Evolutionary conservation across 176 grass and related monocot species (phyloP).

Genomic region (Aegilops speltoides): DNA sequence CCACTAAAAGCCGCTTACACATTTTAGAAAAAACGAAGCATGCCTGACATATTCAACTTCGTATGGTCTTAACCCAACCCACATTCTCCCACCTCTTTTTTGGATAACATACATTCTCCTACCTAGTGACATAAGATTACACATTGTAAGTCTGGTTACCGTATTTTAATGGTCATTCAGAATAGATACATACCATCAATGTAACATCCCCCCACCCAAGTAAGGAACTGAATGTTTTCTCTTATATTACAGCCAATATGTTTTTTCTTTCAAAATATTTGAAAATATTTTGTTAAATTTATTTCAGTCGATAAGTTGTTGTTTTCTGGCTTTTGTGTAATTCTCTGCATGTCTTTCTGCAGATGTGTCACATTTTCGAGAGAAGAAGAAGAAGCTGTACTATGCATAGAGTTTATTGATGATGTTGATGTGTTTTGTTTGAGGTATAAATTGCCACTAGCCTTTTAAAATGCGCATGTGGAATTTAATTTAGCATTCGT

Average conservation of each 20-base stretch:
- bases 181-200: neutral
- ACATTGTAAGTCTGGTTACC: neutral
- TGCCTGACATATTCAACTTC: neutral
- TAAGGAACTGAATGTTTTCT: neutral
- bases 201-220: neutral
- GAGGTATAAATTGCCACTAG: conserved; percentile 40
- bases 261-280: neutral
- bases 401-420: conserved; percentile 53
- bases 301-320: conserved; percentile 1
- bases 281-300: neutral
- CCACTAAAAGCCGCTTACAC: neutral
- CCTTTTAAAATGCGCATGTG: neutral
- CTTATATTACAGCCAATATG: neutral
- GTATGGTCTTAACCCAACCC: neutral
- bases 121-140: neutral
- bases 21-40: neutral
- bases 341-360: conserved; percentile 14
- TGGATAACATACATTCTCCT: neutral
- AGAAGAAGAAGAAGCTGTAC: conserved; percentile 55
- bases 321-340: neutral
- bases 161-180: neutral
- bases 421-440: conserved; percentile 53
- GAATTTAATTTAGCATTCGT: neutral
- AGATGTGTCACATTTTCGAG: conserved; percentile 65
- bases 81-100: neutral